Evolutionary conservation across 2,329 filamentous ascomycete species (phyloP), one percentile per base, ranked within the genome.

Genomic region (Colletotrichum tamarilloi): DNA sequence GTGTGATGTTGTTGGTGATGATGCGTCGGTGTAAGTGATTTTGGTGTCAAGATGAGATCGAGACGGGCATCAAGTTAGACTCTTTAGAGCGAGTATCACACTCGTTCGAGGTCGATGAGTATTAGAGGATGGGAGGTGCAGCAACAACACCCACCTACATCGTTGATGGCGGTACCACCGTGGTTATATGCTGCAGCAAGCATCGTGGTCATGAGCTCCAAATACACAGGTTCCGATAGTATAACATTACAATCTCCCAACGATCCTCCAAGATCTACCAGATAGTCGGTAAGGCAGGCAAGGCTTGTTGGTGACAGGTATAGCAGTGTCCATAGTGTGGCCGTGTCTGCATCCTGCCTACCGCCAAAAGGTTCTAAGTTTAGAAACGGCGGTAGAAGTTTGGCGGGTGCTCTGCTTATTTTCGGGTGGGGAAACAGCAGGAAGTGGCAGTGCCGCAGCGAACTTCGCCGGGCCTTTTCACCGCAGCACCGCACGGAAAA

Each of bases 371-470:
- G 11, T 30, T n/a, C 62, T 65, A 56, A 56, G 52, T 55, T 65
- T 65, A 65, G 62, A 65, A 56, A 42, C 52, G 62, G 62, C 32
- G 22, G 49, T 30, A 14, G 52, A 65, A 56, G 49, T 42, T 22
- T 38, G 62, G 19, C 35, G 24, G 49, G 32, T 16, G 4, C 38
- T 24, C 32, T 46, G 28, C 28, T 64, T 42, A 42, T 32, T 22
- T 22, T 63, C n/a, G 22, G 6, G 30, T 38, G 62, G 24, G 12
- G 46, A 53, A 53, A 57, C n/a, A 32, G 12, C 5, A 55, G 62
- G 62, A 56, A 65, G 62, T 65, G 62, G 62, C 52, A 30, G 49
- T 65, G 62, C 62, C 28, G 28, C 28, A 46, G 46, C 32, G 14
- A 52, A 49, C 62, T 42, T 53, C 62, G 52, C 30, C 52, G 52